These are phyloP conservation scores for Ceratocystis ficicola DNA, from an alignment of 2,329 filamentous ascomycete species.

Conservation along the genomic window DNA sequence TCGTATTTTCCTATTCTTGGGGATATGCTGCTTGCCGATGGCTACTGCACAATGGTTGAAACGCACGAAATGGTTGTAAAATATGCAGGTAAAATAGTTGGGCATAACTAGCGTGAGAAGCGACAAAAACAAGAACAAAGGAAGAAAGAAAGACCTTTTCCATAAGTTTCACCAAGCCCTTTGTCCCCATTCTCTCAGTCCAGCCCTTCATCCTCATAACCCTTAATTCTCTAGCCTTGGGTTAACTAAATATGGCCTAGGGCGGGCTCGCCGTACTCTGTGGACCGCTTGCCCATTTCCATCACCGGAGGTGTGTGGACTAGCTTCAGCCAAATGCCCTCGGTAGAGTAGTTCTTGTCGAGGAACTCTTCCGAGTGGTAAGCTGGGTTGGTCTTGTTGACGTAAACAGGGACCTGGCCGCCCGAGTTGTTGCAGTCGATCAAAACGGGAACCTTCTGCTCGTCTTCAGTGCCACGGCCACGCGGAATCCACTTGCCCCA, in stretches of 20 bases:
- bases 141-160: neutral
- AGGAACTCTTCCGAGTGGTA: slow-evolving; percentile 19
- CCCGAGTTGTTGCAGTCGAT: slow-evolving; percentile 21
- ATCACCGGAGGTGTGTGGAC: slow-evolving; percentile 11
- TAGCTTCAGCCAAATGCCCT: slow-evolving; percentile 20
- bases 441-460: slow-evolving; percentile 8
- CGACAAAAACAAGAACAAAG: neutral
- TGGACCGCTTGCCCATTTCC: neutral
- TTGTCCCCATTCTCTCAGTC: neutral
- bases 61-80: neutral
- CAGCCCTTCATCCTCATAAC: neutral
- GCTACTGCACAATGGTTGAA: neutral
- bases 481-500: slow-evolving; percentile 21
- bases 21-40: neutral
- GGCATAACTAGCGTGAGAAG: too few species aligned
- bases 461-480: neutral
- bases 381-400: slow-evolving; percentile 17
- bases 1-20: neutral
- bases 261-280: neutral
- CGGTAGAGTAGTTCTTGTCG: slow-evolving; percentile 10
- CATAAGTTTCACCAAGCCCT: neutral
- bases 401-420: slow-evolving; percentile 19
- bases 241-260: neutral
- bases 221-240: neutral
- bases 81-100: too few species aligned